Conservation (phyloP, 192 early-diverging fungal genomes). For the Coemansia sp. region DNA sequence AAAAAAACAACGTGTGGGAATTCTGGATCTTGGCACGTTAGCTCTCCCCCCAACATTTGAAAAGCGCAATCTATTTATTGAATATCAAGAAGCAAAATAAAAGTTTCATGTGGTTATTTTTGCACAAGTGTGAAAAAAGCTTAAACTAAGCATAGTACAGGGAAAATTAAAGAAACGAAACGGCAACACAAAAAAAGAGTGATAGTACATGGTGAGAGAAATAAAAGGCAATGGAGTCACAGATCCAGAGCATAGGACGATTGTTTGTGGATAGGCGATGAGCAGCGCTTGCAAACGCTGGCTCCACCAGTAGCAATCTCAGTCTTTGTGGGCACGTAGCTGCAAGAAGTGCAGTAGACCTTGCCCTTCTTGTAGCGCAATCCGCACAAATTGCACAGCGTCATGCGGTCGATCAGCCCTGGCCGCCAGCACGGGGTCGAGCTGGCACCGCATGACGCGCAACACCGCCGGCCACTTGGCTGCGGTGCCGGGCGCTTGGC, state of each 20-base stretch:
- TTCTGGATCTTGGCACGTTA: neutral
- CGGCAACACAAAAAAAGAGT: conserved; percentile 1
- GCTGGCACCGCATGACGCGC: conserved; percentile 49
- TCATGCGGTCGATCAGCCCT: conserved; percentile 54
- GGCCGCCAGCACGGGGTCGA: conserved; percentile 58
- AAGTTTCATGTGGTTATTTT: too few relatives aligned
- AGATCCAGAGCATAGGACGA: conserved; percentile 1
- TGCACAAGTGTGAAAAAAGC: neutral
- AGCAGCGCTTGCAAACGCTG: conserved; percentile 45
- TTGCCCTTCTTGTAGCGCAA: conserved; percentile 58
- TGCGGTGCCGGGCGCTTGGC: conserved; percentile 10
- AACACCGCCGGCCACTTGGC: conserved; percentile 35
- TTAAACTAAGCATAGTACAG: conserved; percentile 3
- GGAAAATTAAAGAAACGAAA: neutral
- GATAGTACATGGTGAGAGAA: neutral
- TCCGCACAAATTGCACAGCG: conserved; percentile 56
- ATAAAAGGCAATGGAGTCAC: conserved; percentile 4
- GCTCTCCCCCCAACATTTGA: neutral
- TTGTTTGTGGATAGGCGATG: conserved; percentile 20
- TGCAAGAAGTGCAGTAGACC: conserved; percentile 49
- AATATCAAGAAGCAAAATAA: conserved; percentile 1
- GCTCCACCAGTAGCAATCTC: conserved; percentile 55
- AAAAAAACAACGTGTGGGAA: conserved; percentile 4
- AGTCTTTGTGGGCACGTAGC: conserved; percentile 57
- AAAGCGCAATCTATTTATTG: conserved; percentile 4